A percentile compares a stretch with the other conserved stretches of the same genome.
Evolutionary conservation across 2,329 filamentous ascomycete species (phyloP).

Genomic region (Clarireedia hainanense): DNA sequence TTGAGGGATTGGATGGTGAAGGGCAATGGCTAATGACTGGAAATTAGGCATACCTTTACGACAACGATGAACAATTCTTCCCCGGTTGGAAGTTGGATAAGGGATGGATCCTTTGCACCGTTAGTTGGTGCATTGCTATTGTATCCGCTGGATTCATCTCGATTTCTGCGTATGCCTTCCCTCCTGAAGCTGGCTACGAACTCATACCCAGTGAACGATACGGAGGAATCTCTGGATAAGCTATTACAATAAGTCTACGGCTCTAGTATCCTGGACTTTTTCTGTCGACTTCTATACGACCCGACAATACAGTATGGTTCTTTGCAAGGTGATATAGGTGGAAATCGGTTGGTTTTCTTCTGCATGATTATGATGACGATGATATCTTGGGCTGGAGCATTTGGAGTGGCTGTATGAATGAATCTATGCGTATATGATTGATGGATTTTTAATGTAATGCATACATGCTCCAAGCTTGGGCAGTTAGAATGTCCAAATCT

Average conservation of each 20-base stretch:
- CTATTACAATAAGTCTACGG: background rate
- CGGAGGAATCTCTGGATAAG: background rate
- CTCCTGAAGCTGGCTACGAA: conserved; percentile 81
- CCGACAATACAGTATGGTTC: background rate
- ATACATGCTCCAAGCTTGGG: background rate
- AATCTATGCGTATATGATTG: conserved; percentile 6
- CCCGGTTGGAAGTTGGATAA: conserved; percentile 74
- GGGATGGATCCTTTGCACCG: conserved; percentile 65
- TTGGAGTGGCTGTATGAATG: conserved; percentile 1
- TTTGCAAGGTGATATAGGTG: background rate
- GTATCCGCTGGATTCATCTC: conserved; percentile 51
- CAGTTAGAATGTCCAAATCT: background rate
- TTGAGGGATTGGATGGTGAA: background rate
- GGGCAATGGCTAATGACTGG: background rate
- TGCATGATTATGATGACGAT: background rate
- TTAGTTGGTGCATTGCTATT: conserved; percentile 46
- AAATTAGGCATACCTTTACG: conserved; percentile 70
- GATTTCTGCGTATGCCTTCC: conserved; percentile 60
- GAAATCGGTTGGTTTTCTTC: background rate
- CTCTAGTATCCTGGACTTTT: background rate
- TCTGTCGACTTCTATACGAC: background rate
- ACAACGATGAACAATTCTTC: conserved; percentile 76
- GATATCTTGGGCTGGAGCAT: background rate
- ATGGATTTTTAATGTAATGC: conserved; percentile 4
- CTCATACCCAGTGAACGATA: conserved; percentile 46